These are phyloP conservation scores for Maudiozyma saulgeensis DNA, from an alignment of 805 yeast genomes.

Conservation along the genomic window DNA sequence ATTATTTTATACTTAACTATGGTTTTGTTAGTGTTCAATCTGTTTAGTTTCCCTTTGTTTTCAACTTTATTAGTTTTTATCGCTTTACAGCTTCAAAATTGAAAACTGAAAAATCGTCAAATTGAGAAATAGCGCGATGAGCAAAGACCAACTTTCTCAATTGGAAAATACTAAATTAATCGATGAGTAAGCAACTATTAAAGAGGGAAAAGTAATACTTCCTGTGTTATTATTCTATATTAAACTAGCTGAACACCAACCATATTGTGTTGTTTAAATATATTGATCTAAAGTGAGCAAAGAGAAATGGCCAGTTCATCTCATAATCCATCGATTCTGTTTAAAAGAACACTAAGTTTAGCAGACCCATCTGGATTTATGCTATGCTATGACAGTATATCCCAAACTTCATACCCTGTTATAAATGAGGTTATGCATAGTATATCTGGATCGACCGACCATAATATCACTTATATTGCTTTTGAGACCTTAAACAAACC, in stretches of 20 bases:
- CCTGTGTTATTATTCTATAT: background rate
- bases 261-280: background rate
- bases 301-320: slow-evolving; percentile 27
- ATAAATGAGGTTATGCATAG: slow-evolving; percentile 48
- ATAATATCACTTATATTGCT: slow-evolving; percentile 46
- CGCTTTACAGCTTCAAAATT: no score
- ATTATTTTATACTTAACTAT: no score
- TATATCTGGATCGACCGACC: slow-evolving; percentile 18
- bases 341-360: slow-evolving; percentile 56
- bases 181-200: slow-evolving; percentile 1
- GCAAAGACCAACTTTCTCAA: background rate
- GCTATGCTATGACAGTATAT: slow-evolving; percentile 56
- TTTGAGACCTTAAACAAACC: slow-evolving; percentile 59
- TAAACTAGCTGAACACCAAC: background rate
- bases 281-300: background rate
- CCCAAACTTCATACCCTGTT: slow-evolving; percentile 54
- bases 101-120: background rate
- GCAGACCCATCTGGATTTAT: slow-evolving; percentile 71
- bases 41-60: no score
- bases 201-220: background rate
- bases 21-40: no score
- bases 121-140: background rate
- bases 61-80: no score
- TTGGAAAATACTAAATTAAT: background rate
- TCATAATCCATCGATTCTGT: slow-evolving; percentile 42